Base-by-base conservation (phyloP, 257 asterid genomes). In the Petrea volubilis region DNA sequence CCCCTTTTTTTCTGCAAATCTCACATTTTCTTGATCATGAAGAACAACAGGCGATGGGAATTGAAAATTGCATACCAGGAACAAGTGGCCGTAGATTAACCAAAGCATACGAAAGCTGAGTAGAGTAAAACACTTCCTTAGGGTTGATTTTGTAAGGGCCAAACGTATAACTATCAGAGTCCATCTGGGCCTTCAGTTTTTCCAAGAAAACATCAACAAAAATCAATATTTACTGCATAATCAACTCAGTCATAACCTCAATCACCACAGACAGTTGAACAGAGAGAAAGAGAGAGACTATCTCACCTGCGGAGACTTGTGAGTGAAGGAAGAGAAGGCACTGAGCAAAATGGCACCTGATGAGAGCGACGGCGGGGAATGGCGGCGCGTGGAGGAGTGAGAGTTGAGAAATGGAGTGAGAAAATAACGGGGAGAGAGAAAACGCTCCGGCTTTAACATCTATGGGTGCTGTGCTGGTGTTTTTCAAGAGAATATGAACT, bases 71-170 rank as follows among this genome's bases (percentile, higher is more conserved):
- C 74, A 28, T 82, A 93, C 98, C 98, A 66, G 96, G 96, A 80
- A 87, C 78, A 73, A 90, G 64, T 63, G 97, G 98, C 27, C 96
- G 95, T 62, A 93, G 85, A 83, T 92, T 92, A 84, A 92, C 98
- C 77, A 86, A 25, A 57, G 96, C 96, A 76, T 84, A 93, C 1
- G 98, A 93, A 55, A 84, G 84, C 17, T 78, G 78, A 49, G 93
- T 90, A 38, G 88, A 68, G 79, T 84, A 87, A 68, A 93, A 90
- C 62, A 93, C 97, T 77, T 88, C 94, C 25, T 62, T 88, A 6
- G 78, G 73, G 80, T 75, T 80, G 57, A 93, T 88, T 72, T 84
- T 82, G 81, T 90, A 87, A 24, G 96, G 89, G 17, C 98, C 97
- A 65, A 93, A 93, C 24, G 25, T 73, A 33, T 67, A 90, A 67